Conservation (phyloP, 768 basidiomycete species). For the Lentinula lateritia region DNA sequence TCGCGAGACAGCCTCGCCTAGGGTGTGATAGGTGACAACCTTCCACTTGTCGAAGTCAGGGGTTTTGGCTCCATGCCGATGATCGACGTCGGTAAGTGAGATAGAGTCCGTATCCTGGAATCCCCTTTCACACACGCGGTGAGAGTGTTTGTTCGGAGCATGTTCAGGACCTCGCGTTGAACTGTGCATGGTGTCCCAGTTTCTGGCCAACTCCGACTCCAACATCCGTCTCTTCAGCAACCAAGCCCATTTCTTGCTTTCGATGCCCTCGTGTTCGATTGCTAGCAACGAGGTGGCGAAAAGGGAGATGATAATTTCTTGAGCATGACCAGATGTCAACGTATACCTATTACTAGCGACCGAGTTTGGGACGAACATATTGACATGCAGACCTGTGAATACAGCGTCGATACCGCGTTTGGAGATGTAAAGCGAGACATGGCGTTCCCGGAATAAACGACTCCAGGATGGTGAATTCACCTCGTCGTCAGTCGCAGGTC, state of each 20-base stretch:
- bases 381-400: constrained; percentile 12
- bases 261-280: constrained; percentile 17
- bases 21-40: neutral
- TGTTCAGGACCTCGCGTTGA: neutral
- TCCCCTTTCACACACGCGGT: neutral
- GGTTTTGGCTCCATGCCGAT: neutral
- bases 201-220: neutral
- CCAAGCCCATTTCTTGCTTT: constrained; percentile 16
- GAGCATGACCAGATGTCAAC: constrained; percentile 14
- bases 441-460: constrained; percentile 16
- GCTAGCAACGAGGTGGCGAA: constrained; percentile 12
- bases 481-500: constrained; percentile 3
- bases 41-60: neutral
- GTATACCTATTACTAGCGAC: constrained; percentile 2
- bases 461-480: constrained; percentile 10
- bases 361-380: constrained; percentile 5
- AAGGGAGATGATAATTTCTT: constrained; percentile 14
- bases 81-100: neutral
- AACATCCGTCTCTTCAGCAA: constrained; percentile 1
- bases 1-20: neutral
- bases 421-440: constrained; percentile 15
- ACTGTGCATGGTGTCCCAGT: neutral
- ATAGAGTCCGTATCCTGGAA: neutral
- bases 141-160: neutral
- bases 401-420: constrained; percentile 14